Conservation (phyloP, 371 early-diverging fungal genomes). For the Thermomucor indicae-seudaticae region DNA sequence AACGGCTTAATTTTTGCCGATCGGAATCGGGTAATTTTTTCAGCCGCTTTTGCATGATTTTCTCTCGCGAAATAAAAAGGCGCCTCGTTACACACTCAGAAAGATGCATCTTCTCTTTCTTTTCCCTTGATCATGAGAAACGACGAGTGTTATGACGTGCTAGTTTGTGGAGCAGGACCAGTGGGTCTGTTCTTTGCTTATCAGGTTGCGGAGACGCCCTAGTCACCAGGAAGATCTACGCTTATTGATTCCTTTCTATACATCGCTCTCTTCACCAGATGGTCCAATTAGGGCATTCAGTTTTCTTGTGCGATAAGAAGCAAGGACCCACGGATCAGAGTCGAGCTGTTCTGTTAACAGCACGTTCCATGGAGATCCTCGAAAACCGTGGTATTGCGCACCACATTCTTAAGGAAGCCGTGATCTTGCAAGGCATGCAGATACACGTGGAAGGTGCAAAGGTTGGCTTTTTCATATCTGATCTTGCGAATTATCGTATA, state of each 20-base stretch:
- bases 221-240: neutral
- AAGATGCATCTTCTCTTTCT: too few relatives aligned
- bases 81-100: too few relatives aligned
- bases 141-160: constrained; percentile 27
- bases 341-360: constrained; percentile 32
- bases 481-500: neutral
- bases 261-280: constrained; percentile 6
- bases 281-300: constrained; percentile 28
- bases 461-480: too few relatives aligned
- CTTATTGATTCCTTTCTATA: neutral
- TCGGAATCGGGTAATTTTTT: too few relatives aligned
- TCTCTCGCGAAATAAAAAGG: too few relatives aligned
- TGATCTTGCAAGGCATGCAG: constrained; percentile 15
- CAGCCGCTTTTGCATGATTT: too few relatives aligned
- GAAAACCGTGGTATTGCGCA: constrained; percentile 21
- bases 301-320: constrained; percentile 33
- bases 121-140: too few relatives aligned
- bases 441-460: constrained; percentile 14
- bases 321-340: constrained; percentile 34
- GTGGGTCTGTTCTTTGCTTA: constrained; percentile 42
- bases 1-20: too few relatives aligned
- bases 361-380: constrained; percentile 35
- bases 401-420: constrained; percentile 20
- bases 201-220: constrained; percentile 1
- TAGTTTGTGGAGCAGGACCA: constrained; percentile 44